These are phyloP conservation scores for Lentinula sp. DNA, from an alignment of 768 basidiomycete species.

Conservation along the genomic window DNA sequence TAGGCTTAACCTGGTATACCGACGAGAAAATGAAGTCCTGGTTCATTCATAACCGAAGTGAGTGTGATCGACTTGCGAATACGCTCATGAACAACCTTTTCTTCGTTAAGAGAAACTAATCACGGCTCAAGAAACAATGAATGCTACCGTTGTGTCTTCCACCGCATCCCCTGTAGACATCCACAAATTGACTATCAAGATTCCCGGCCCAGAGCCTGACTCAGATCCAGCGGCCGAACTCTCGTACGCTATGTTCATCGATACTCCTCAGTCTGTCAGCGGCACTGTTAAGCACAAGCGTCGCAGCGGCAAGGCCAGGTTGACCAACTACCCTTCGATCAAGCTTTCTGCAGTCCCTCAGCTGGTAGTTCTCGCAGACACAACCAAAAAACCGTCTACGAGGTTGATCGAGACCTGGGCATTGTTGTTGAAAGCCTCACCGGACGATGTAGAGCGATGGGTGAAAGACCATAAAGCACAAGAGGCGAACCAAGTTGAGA, in stretches of 20 bases:
- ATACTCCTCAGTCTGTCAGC: background rate
- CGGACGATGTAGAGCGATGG: background rate
- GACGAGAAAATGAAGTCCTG: background rate
- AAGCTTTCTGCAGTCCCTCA: background rate
- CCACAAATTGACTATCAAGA: background rate
- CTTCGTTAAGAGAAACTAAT: background rate
- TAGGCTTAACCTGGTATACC: background rate
- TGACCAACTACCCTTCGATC: background rate
- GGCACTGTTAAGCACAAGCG: background rate
- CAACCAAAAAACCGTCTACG: background rate
- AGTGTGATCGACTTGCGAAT: background rate
- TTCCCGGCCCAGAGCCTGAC: background rate
- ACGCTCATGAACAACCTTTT: background rate
- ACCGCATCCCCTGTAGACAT: background rate
- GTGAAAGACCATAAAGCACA: background rate
- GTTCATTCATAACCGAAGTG: background rate
- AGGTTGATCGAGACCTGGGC: conserved; percentile 2
- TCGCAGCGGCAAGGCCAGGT: background rate
- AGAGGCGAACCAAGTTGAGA: background rate
- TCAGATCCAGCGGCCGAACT: background rate
- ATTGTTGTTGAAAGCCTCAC: background rate
- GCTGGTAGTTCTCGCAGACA: background rate
- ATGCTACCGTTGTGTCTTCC: too few species aligned
- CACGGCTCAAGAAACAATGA: too few species aligned
- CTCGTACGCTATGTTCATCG: background rate